These are phyloP conservation scores for Eucalyptus grandis DNA, from an alignment of 345 rosid species.

Conservation along the genomic window DNA sequence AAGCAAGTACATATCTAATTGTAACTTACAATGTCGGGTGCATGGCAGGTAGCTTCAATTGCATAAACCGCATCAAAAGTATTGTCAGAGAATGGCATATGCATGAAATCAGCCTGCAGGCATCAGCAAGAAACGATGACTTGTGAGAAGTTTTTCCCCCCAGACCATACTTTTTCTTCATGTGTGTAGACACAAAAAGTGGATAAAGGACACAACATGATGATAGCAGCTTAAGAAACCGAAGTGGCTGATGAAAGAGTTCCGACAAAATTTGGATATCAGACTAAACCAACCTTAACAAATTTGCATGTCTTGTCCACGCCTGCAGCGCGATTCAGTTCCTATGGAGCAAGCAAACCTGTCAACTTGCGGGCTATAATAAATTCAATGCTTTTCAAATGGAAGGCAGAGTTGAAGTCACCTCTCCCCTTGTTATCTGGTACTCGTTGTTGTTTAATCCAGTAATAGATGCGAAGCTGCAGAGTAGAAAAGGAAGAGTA, in stretches of 20 bases:
- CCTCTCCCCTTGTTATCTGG: conserved; percentile 98
- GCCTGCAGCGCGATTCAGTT: conserved; percentile 67
- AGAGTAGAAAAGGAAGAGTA: not conserved
- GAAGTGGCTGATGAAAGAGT: not conserved
- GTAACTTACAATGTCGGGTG: conserved; percentile 88
- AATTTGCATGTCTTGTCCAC: conserved; percentile 83
- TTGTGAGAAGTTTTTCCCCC: not conserved
- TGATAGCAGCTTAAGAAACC: not conserved
- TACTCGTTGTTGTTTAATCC: conserved; percentile 95
- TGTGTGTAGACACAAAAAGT: not conserved
- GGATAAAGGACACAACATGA: not conserved
- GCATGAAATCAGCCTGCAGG: conserved; percentile 96
- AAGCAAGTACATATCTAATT: not conserved
- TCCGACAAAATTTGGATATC: not conserved
- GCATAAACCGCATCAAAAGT: conserved; percentile 91
- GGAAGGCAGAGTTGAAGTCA: not conserved
- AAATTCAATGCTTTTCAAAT: not conserved
- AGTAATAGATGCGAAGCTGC: conserved; percentile 67
- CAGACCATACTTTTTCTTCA: not conserved
- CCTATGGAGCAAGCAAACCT: conserved; percentile 22
- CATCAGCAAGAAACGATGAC: not conserved
- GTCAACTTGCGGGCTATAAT: not conserved
- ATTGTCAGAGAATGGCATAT: conserved; percentile 90
- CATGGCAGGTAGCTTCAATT: conserved; percentile 98
- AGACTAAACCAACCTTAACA: conserved; percentile 53